Evolutionary conservation across 129 eudicot species (phyloP), one percentile per base, ranked within the genome.

Genomic region (Logfia minima): DNA sequence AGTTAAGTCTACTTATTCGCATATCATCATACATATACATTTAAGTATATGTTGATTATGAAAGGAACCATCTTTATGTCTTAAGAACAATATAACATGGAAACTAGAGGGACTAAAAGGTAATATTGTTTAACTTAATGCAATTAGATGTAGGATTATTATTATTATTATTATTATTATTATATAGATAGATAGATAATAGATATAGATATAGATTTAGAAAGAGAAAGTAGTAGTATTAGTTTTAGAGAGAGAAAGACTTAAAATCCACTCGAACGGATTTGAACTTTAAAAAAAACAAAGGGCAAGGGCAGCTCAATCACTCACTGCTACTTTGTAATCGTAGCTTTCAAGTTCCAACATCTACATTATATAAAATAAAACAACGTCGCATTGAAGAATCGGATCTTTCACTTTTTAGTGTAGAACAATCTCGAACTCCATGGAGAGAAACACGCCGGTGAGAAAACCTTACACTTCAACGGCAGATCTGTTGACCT

Each of bases 401-500:
- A 72, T 80, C 79, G 51, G 79, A 80, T 80, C 74, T 55, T 73
- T 35, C 74, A 51, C 59, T 73, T 73, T 63, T 72, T 23, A 52
- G 22, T 37, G 39, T 56, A 70, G 72, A 62, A 72, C 66, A 63
- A 72, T 71, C 70, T 79, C 65, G 71, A 76, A 75, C 56, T 56
- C 51, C 73, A 90, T 90, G 96, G 90, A 87, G 52, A 87, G 84
- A 66, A 82, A 59, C 61, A 88, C 97, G 37, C 98, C 98, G 78
- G 96, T 91, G 83, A 89, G 98, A 62, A 93, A 91, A 78, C 90
- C 96, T 66, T 93, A 93, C 88, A 84, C 92, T 6, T 90, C 98
- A 64, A 91, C 98, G 28, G 96, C 98, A 83, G 97, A 94, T 94
- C 97, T 91, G 86, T 87, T 94, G 70, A 87, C 93, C 28, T 94